phyloP scores from a whole-genome alignment of 305 asterid species.

The Plantago coronopus region DNA sequence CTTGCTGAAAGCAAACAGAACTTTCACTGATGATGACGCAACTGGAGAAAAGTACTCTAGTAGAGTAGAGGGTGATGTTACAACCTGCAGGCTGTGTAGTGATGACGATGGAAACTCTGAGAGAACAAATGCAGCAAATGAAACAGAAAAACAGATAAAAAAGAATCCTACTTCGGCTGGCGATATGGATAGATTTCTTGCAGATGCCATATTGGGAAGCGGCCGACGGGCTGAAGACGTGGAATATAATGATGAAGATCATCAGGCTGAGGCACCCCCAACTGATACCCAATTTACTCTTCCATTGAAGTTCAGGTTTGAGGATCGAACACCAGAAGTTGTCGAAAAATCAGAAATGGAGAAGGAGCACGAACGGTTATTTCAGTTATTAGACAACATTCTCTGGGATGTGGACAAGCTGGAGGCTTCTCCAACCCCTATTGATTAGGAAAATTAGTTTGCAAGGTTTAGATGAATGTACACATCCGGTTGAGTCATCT shows the following conservation, averaged over 20 bases:
- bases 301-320: conserved; percentile 43
- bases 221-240: conserved; percentile 12
- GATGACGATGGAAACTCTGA: too few species aligned
- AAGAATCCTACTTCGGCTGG: conserved; percentile 5
- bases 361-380: conserved; percentile 30
- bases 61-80: too few species aligned
- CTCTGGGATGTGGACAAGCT: conserved; percentile 1
- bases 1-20: too few species aligned
- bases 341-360: conserved; percentile 36
- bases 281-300: conserved; percentile 23
- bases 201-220: conserved; percentile 32
- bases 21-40: too few species aligned
- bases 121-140: conserved; percentile 9
- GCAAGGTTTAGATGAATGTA: too few species aligned
- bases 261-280: conserved; percentile 17
- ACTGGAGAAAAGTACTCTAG: too few species aligned
- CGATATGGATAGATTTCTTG: conserved; percentile 29
- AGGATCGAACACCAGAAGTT: conserved; percentile 33
- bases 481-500: too few species aligned
- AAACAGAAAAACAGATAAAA: conserved; percentile 7
- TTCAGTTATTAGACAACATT: conserved; percentile 21
- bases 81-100: too few species aligned
- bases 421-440: not conserved
- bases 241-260: conserved; percentile 12
- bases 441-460: too few species aligned